Evolutionary conservation across 345 rosid genomes (phyloP).

Genomic region (Gossypium raimondii): DNA sequence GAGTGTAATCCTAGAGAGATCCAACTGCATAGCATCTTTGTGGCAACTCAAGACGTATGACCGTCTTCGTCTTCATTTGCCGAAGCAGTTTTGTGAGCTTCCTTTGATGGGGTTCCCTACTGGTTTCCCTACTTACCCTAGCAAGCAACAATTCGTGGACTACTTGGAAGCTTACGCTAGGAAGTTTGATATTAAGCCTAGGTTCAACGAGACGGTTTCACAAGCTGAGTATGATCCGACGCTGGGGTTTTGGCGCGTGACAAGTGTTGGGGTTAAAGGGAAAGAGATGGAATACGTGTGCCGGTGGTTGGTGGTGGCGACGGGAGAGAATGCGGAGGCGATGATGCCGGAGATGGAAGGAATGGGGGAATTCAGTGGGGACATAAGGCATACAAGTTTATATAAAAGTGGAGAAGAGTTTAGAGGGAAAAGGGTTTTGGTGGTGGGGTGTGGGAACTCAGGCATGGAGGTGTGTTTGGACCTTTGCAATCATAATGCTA

Average conservation of each 20-base stretch:
- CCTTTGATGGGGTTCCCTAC: constrained; percentile 48
- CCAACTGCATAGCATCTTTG: constrained; percentile 52
- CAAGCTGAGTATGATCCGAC: constrained; percentile 34
- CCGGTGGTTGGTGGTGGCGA: constrained; percentile 81
- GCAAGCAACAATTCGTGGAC: constrained; percentile 47
- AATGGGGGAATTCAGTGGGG: constrained; percentile 48
- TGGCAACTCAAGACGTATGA: constrained; percentile 64
- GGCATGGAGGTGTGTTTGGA: constrained; percentile 99
- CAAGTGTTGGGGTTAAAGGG: constrained; percentile 25
- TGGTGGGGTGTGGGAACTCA: constrained; percentile 95
- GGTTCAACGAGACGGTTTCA: constrained; percentile 41
- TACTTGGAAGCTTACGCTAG: constrained; percentile 45
- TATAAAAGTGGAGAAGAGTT: constrained; percentile 67
- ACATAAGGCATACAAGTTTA: constrained; percentile 54
- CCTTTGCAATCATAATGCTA: constrained; percentile 70
- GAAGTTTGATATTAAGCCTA: constrained; percentile 35
- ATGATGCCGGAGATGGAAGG: constrained; percentile 70
- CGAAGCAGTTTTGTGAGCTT: constrained; percentile 61
- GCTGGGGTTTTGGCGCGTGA: constrained; percentile 40
- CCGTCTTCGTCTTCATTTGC: constrained; percentile 63
- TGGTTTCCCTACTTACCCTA: constrained; percentile 47
- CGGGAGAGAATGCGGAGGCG: constrained; percentile 95
- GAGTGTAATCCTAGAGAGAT: constrained; percentile 49
- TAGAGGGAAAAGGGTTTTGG: constrained; percentile 67
- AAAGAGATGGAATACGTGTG: constrained; percentile 45